Evolutionary conservation across 257 asterid genomes (phyloP).

Genomic region (Cordia subcordata): DNA sequence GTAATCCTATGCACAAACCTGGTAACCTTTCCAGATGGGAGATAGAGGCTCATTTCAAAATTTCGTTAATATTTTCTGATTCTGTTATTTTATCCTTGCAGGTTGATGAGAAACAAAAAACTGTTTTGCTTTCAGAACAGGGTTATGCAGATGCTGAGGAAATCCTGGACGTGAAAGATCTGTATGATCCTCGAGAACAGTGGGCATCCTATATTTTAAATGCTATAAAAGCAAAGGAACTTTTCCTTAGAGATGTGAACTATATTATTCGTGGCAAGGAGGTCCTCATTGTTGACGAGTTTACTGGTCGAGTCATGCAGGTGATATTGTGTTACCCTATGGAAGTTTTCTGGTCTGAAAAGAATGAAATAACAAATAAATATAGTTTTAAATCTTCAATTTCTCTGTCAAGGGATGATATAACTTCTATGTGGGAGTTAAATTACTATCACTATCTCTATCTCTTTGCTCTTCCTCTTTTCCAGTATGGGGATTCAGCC

Average conservation of each 20-base stretch:
- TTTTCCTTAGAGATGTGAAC: conserved; percentile 90
- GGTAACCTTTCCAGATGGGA: no score
- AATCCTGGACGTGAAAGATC: conserved; percentile 86
- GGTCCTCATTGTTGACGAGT: conserved; percentile 93
- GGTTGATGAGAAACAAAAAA: conserved; percentile 96
- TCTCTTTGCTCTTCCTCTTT: no score
- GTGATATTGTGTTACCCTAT: conserved; percentile 29
- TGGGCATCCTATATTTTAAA: conserved; percentile 95
- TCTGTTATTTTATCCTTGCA: conserved; percentile 30
- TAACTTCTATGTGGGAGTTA: not conserved
- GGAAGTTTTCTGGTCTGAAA: conserved; percentile 15
- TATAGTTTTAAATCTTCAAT: no score
- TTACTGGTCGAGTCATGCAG: conserved; percentile 99
- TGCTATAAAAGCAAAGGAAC: conserved; percentile 95
- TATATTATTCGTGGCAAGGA: conserved; percentile 93
- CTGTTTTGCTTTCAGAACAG: conserved; percentile 81
- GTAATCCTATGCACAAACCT: not conserved
- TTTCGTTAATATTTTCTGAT: not conserved
- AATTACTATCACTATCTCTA: no score
- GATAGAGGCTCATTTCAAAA: not conserved
- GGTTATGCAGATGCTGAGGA: conserved; percentile 99
- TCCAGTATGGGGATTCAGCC: no score
- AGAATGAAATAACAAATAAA: not conserved
- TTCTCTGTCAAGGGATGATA: not conserved
- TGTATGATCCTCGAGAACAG: conserved; percentile 97